Percentiles rank a stretch among this genome's conserved stretches.
Evolutionary conservation across 192 early-diverging fungal genomes (phyloP).

Genomic region (Chytriomyces sp.): DNA sequence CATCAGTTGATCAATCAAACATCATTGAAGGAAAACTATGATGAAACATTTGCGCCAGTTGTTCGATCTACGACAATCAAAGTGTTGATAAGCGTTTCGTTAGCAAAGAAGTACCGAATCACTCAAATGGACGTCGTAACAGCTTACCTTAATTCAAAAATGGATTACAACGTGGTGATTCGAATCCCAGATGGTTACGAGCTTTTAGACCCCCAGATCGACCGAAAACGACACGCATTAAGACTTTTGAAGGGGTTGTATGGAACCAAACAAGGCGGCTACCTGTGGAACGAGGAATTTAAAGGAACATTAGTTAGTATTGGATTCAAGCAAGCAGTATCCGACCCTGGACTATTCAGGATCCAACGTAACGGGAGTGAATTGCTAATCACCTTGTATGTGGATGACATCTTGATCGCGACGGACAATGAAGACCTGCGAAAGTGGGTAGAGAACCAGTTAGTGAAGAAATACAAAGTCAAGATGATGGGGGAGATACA

Average conservation of each 20-base stretch:
- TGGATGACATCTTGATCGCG: no score
- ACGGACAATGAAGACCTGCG: no score
- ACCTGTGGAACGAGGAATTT: constrained; percentile 29
- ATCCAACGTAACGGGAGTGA: no score
- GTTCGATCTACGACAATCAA: constrained; percentile 36
- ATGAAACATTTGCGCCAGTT: constrained; percentile 53
- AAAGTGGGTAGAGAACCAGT: no score
- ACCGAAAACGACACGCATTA: not conserved
- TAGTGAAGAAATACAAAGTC: no score
- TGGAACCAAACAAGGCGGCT: constrained; percentile 34
- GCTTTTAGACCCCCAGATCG: not conserved
- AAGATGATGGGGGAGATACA: no score
- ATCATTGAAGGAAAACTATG: constrained; percentile 11
- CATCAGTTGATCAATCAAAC: no score
- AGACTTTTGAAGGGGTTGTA: constrained; percentile 24
- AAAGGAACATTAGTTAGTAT: not conserved
- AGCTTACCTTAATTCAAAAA: constrained; percentile 41
- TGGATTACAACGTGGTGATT: constrained; percentile 44
- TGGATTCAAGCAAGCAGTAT: not conserved
- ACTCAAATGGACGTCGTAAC: constrained; percentile 43
- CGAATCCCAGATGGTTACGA: constrained; percentile 32
- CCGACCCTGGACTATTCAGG: no score
- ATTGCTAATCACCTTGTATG: no score
- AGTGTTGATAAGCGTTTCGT: constrained; percentile 20
- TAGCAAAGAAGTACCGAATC: constrained; percentile 14